A percentile compares a stretch with the other conserved stretches of the same genome.
phyloP scores from a whole-genome alignment of 495 filamentous ascomycete genomes.

The Aspergillus sclerotiicarbonarius region DNA sequence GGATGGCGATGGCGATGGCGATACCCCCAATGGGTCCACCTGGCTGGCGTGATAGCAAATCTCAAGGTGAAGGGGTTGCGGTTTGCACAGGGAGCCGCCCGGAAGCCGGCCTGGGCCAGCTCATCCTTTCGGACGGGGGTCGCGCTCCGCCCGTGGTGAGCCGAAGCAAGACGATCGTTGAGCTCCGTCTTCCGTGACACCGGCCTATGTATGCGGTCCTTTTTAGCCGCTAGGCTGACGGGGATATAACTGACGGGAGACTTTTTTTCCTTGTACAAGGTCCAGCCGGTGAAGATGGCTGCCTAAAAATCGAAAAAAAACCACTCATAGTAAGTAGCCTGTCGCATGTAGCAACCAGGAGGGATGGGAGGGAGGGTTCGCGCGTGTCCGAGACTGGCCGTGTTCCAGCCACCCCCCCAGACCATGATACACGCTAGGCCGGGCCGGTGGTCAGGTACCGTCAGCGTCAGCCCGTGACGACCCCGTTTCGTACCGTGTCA shows the following conservation, averaged over 20 bases:
- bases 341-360: neutral
- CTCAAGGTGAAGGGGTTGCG: neutral
- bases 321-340: neutral
- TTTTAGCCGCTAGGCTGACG: neutral
- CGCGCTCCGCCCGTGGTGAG: neutral
- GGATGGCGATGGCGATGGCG: too few relatives aligned
- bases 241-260: neutral
- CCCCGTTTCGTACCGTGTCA: neutral
- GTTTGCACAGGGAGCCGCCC: neutral
- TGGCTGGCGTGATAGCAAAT: neutral
- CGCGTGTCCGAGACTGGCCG: neutral
- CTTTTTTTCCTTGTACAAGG: neutral
- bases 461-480: conserved; percentile 9
- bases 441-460: conserved; percentile 10
- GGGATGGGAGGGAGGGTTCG: neutral
- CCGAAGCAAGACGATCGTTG: neutral
- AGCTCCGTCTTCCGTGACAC: neutral
- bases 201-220: neutral
- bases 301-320: neutral
- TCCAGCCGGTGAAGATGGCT: neutral
- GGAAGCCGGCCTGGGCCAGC: neutral
- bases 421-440: neutral
- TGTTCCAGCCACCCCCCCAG: neutral
- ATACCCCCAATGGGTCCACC: neutral
- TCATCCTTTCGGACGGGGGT: neutral